phyloP scores from a whole-genome alignment of 768 basidiomycete species.

The Multifurca ochricompacta region DNA sequence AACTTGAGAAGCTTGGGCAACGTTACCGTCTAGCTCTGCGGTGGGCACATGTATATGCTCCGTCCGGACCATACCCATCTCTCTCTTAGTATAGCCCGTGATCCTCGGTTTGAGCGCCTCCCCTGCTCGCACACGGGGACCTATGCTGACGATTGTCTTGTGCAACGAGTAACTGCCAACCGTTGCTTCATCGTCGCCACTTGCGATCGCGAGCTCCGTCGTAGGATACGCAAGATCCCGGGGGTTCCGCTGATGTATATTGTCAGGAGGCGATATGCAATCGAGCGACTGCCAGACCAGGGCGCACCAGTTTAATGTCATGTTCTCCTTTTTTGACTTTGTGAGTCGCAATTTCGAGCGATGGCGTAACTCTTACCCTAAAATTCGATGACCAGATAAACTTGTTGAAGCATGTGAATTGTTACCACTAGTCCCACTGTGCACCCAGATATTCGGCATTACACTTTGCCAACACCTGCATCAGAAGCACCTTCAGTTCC shows the following conservation, averaged over 20 bases:
- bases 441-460: not conserved
- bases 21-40: constrained; percentile 90
- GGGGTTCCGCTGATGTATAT: constrained; percentile 98
- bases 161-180: constrained; percentile 90
- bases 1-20: constrained; percentile 94
- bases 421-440: not conserved
- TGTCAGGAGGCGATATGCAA: constrained; percentile 83
- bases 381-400: not conserved
- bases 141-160: constrained; percentile 98
- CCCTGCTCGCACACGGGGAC: constrained; percentile 89
- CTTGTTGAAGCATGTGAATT: not conserved
- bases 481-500: not conserved
- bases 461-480: not conserved
- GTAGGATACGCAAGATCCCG: constrained; percentile 86
- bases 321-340: not conserved
- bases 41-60: constrained; percentile 37
- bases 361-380: not conserved
- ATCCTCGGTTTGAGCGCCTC: constrained; percentile 93
- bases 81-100: constrained; percentile 78
- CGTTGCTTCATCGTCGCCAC: constrained; percentile 97
- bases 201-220: constrained; percentile 89
- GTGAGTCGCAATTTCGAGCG: not conserved
- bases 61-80: not conserved
- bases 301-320: constrained; percentile 50
- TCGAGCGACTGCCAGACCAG: constrained; percentile 92